phyloP scores from a whole-genome alignment of 345 rosid species.

The Eutrema japonicum region DNA sequence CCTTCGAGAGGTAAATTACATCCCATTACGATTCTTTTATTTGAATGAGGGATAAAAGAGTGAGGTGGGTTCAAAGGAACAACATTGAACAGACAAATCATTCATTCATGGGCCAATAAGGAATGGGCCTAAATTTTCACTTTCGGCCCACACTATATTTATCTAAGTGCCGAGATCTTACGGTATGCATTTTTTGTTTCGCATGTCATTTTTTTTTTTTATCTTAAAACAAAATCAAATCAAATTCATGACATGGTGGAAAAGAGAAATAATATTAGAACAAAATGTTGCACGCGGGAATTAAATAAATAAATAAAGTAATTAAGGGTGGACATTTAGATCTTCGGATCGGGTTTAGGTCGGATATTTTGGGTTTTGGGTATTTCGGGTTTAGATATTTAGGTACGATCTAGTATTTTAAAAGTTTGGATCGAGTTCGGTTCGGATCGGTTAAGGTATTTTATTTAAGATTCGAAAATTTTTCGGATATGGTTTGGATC shows the following conservation, averaged over 20 bases:
- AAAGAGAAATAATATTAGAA: neutral
- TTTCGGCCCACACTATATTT: neutral
- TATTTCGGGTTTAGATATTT: too few relatives aligned
- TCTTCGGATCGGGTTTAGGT: too few relatives aligned
- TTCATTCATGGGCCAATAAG: neutral
- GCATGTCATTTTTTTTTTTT: neutral
- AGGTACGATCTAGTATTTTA: too few relatives aligned
- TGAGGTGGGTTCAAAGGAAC: neutral
- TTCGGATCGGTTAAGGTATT: too few relatives aligned
- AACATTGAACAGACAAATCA: neutral
- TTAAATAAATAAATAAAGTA: neutral
- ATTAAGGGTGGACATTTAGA: too few relatives aligned
- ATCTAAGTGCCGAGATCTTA: neutral
- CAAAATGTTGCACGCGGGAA: constrained; percentile 25
- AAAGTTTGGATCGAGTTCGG: too few relatives aligned
- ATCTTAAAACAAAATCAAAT: neutral
- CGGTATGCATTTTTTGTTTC: too few relatives aligned
- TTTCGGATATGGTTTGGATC: too few relatives aligned
- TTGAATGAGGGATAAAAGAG: neutral
- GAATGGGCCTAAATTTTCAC: neutral
- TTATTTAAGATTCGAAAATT: too few relatives aligned
- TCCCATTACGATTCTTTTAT: neutral
- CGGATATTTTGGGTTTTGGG: too few relatives aligned
- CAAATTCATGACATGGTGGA: neutral
- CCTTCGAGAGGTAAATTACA: neutral